Base-by-base conservation (phyloP, 768 basidiomycete species). In the Boletales sp. region DNA sequence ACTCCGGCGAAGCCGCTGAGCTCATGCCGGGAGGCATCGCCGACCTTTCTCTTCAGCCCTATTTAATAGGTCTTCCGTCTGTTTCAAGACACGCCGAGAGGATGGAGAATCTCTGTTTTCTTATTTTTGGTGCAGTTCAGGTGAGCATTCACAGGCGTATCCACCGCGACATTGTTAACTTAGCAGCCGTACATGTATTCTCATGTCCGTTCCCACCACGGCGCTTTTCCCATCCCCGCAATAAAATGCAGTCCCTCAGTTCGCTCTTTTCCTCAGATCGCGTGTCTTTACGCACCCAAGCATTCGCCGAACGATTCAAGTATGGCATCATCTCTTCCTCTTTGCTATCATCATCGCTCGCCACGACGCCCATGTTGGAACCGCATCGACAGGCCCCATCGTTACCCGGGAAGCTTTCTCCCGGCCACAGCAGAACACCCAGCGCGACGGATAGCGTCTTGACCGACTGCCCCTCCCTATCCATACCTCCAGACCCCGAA, bases 241-340 rank as follows among this genome's bases (percentile, higher is more conserved):
- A 48, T 54, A 42, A 47, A 19, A 50, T 50, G 36, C 58, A 79
- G 79, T 56, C 71, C 31, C 53, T 78, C 15, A 53, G 68, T 51
- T 65, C 73, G 29, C 48, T 73, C 29, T 67, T 79, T 32, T 47
- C 54, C 37, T 66, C 73, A 6, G 62, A 69, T 37, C 62, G 69
- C 31, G 54, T 65, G 9, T 59, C 74, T 21, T 66, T 55, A 50
- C 64, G 71, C 7, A 64, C 74, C 4, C 77, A 69, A 53, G 74
- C 77, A 17, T 86, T 89, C 57, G 79, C 81, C 9, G 88, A 91
- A 67, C 84, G 79, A 37, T 90, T 91, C 79, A 90, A 90, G 64
- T 90, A 90, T 75, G 81, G 80, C 51, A 79, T 90, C 4, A 89
- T 90, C 51, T 88, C 88, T 4, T 90, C 88, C 3, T 82, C 87